A percentile compares a stretch with the other conserved stretches of the same genome.
Evolutionary conservation across 148 eudicot species (phyloP).

Genomic region (Oxyria digyna): DNA sequence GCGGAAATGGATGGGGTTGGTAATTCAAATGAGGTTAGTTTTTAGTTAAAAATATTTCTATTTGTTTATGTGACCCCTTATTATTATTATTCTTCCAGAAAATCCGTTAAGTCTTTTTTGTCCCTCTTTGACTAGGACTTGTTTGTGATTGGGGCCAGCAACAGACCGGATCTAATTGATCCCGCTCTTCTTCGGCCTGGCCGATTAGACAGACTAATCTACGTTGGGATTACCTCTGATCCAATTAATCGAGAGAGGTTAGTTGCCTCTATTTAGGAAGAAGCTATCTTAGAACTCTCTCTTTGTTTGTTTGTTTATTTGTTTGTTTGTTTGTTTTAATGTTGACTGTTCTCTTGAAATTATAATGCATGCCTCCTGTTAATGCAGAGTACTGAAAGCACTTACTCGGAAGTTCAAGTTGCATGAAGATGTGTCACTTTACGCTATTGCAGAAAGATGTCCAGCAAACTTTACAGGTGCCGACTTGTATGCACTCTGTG

Average conservation of each 20-base stretch:
- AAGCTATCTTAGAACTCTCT: not conserved
- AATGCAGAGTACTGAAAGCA: conserved; percentile 73
- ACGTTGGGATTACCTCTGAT: conserved; percentile 88
- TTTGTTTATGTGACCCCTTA: not conserved
- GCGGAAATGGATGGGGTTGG: conserved; percentile 95
- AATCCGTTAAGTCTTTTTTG: not conserved
- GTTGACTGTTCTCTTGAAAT: not conserved
- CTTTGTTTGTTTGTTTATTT: not conserved
- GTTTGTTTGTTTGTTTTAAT: not conserved
- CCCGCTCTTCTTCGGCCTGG: conserved; percentile 96
- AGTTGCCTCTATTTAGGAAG: conserved; percentile 10
- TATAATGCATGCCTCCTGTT: not conserved
- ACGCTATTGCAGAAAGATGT: conserved; percentile 73
- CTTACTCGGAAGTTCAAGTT: conserved; percentile 79
- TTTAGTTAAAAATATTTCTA: not conserved
- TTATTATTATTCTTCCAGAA: not conserved
- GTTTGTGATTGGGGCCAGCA: conserved; percentile 97
- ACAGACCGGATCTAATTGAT: conserved; percentile 96
- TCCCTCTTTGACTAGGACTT: conserved; percentile 44
- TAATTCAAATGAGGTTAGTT: conserved; percentile 71
- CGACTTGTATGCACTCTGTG: conserved; percentile 97
- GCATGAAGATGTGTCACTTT: conserved; percentile 75
- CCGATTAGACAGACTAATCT: conserved; percentile 95
- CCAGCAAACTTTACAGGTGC: conserved; percentile 96
- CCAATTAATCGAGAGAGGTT: conserved; percentile 83